A percentile compares a stretch with the other conserved stretches of the same genome.
Evolutionary conservation across 495 filamentous ascomycete species (phyloP).

Genomic region (Parathielavia appendiculata): DNA sequence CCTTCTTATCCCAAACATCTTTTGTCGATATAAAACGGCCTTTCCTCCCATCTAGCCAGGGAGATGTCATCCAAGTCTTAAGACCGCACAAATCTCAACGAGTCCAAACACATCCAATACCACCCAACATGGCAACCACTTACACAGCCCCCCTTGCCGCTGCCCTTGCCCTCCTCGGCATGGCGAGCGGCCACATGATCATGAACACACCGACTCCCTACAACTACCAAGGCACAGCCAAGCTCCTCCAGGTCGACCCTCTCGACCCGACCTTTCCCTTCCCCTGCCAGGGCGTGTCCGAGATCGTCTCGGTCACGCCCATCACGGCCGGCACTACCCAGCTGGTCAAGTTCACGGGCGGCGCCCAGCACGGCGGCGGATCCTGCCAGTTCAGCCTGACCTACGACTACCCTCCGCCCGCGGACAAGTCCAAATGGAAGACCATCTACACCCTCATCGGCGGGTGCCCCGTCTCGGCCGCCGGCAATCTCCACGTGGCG

Average conservation of each 20-base stretch:
- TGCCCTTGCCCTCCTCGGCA: slow-evolving; percentile 12
- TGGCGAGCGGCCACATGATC: slow-evolving; percentile 21
- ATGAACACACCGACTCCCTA: slow-evolving; percentile 37
- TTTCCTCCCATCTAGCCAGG: background rate
- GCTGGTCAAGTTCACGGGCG: slow-evolving; percentile 50
- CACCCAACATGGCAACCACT: background rate
- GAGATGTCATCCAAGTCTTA: too few species aligned
- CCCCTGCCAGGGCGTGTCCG: slow-evolving; percentile 60
- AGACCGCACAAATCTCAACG: background rate
- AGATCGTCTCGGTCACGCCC: slow-evolving; percentile 36
- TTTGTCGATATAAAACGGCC: too few species aligned
- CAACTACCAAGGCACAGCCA: slow-evolving; percentile 25
- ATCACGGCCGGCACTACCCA: slow-evolving; percentile 47
- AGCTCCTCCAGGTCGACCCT: slow-evolving; percentile 22
- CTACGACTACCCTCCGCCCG: slow-evolving; percentile 56
- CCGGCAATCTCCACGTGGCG: slow-evolving; percentile 38
- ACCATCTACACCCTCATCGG: slow-evolving; percentile 76
- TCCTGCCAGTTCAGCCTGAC: slow-evolving; percentile 80
- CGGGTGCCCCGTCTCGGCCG: slow-evolving; percentile 56
- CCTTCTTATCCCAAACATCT: too few species aligned
- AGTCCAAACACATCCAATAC: background rate
- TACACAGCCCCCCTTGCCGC: background rate
- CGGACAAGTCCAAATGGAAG: slow-evolving; percentile 55
- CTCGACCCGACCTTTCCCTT: slow-evolving; percentile 62
- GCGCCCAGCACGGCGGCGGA: slow-evolving; percentile 75